phyloP scores from a whole-genome alignment of 768 basidiomycete species.

The Fistulinella prunicolor region DNA sequence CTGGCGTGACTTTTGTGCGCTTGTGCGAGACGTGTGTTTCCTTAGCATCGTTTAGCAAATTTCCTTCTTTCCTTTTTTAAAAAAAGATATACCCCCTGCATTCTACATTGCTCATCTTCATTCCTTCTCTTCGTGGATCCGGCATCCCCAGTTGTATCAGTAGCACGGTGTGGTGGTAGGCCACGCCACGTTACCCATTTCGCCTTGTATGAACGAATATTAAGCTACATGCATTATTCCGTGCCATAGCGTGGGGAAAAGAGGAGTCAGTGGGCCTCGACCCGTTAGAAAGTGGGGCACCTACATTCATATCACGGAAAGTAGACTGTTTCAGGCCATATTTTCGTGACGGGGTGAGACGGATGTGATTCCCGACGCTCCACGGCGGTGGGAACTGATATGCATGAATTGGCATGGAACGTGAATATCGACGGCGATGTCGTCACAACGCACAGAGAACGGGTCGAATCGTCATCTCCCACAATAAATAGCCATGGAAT shows the following conservation, averaged over 20 bases:
- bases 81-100: constrained; percentile 19
- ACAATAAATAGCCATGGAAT: background rate
- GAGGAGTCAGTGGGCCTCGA: constrained; percentile 8
- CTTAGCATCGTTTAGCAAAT: constrained; percentile 15
- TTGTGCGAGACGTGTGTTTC: constrained; percentile 6
- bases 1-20: constrained; percentile 8
- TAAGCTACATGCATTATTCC: constrained; percentile 7
- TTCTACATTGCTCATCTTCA: constrained; percentile 2
- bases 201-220: constrained; percentile 6
- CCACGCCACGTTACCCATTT: constrained; percentile 13
- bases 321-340: background rate
- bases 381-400: background rate
- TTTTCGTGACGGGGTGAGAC: background rate
- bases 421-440: background rate
- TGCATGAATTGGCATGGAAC: background rate
- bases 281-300: constrained; percentile 11
- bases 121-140: constrained; percentile 10
- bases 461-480: background rate
- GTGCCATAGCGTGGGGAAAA: background rate
- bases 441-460: background rate
- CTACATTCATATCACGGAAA: constrained; percentile 5
- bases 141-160: constrained; percentile 23
- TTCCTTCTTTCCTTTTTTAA: background rate
- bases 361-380: background rate
- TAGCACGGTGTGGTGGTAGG: constrained; percentile 14